Evolutionary conservation across 2,329 filamentous ascomycete species (phyloP).

Genomic region (Epichloe sp.): DNA sequence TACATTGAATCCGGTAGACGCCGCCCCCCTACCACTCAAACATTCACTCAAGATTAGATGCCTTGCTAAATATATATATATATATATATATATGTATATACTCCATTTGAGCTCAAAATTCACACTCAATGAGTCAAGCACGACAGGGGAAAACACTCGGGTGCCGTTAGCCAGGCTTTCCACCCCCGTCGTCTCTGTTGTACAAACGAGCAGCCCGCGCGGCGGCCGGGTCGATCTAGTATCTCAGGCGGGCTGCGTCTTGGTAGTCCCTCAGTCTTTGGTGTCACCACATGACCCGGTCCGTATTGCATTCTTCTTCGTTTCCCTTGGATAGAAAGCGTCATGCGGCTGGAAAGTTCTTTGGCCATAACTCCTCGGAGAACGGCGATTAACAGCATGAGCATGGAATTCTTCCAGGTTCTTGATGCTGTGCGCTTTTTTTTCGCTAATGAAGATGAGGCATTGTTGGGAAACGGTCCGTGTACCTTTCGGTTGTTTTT

Average conservation of each 20-base stretch:
- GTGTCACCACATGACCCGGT: background rate
- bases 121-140: too few species aligned
- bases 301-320: background rate
- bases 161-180: background rate
- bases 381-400: background rate
- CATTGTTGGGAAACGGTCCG: too few species aligned
- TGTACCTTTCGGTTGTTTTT: too few species aligned
- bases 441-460: too few species aligned
- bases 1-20: too few species aligned
- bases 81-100: too few species aligned
- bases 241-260: background rate
- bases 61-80: too few species aligned
- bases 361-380: background rate
- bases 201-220: background rate
- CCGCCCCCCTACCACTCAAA: too few species aligned
- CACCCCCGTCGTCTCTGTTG: background rate
- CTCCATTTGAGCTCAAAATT: too few species aligned
- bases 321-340: background rate
- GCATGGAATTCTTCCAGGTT: too few species aligned
- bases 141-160: background rate
- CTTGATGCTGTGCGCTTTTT: too few species aligned
- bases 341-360: background rate
- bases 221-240: background rate
- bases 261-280: background rate
- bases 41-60: too few species aligned